Evolutionary conservation across 2,329 filamentous ascomycete species (phyloP).

Genomic region (Pestalotiopsis sp.): DNA sequence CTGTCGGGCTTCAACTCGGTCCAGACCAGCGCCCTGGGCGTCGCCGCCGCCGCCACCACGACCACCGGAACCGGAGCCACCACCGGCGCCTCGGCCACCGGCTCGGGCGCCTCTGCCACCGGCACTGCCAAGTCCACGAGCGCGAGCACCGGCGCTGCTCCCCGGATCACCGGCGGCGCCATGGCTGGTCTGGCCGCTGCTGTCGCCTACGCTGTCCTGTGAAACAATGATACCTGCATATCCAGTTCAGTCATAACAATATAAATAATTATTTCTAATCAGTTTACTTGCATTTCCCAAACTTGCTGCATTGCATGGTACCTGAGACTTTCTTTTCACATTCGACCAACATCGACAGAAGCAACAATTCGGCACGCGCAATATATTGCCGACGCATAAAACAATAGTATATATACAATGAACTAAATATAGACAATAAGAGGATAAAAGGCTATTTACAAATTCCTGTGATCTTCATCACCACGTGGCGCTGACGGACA

Average conservation of each 20-base stretch:
- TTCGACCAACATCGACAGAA: background rate
- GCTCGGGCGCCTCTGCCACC: background rate
- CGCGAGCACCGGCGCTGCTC: background rate
- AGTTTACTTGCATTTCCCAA: background rate
- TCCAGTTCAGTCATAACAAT: background rate
- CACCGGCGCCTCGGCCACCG: background rate
- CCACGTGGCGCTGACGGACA: background rate
- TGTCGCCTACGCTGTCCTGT: background rate
- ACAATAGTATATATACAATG: conserved; percentile 7
- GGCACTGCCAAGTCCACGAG: background rate
- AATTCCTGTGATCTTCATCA: too few relatives aligned
- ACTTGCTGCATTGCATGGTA: background rate
- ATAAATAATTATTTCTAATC: background rate
- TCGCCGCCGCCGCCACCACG: background rate
- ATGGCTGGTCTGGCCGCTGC: conserved; percentile 4
- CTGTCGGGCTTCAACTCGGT: background rate
- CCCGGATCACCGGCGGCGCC: background rate
- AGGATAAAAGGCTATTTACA: conserved; percentile 4
- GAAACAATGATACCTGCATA: background rate
- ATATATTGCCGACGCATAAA: background rate
- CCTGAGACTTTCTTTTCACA: background rate
- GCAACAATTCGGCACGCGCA: too few relatives aligned
- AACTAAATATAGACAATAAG: conserved; percentile 4
- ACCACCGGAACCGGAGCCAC: background rate
- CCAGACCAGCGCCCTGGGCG: conserved; percentile 1